phyloP scores from a whole-genome alignment of 2,329 filamentous ascomycete species.

The Colletotrichum coccodes region DNA sequence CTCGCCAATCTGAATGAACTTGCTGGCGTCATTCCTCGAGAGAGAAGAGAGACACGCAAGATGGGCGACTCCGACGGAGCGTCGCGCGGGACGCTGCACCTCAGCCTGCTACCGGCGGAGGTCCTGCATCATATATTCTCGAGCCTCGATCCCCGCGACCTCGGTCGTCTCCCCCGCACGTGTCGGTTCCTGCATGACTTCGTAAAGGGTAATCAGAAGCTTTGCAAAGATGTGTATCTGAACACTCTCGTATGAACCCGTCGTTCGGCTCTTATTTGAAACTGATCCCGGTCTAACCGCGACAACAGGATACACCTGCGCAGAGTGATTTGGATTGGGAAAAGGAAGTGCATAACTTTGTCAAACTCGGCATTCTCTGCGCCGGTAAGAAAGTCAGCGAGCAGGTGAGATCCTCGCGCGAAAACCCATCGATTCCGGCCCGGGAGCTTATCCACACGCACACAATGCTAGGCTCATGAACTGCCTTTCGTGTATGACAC shows the following conservation, averaged over 20 bases:
- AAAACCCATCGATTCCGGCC: no score
- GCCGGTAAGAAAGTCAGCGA: constrained; percentile 40
- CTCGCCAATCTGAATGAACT: neutral
- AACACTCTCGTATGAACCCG: constrained; percentile 58
- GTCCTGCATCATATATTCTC: constrained; percentile 70
- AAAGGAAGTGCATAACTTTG: constrained; percentile 53
- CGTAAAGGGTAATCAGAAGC: constrained; percentile 64
- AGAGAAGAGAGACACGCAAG: neutral
- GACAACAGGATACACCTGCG: constrained; percentile 43
- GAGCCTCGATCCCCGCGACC: constrained; percentile 65
- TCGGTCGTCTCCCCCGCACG: constrained; percentile 60
- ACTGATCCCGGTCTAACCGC: constrained; percentile 3
- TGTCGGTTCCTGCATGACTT: constrained; percentile 64
- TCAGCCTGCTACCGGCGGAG: constrained; percentile 64
- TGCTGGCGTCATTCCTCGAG: neutral
- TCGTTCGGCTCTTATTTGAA: neutral
- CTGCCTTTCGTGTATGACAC: constrained; percentile 59
- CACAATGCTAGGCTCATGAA: constrained; percentile 47
- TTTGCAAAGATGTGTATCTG: constrained; percentile 73
- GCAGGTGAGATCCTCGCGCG: constrained; percentile 48
- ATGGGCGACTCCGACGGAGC: neutral
- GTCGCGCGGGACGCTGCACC: constrained; percentile 15
- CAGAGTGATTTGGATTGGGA: constrained; percentile 53
- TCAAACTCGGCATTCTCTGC: constrained; percentile 57
- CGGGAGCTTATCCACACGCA: neutral